Evolutionary conservation across 768 basidiomycete species (phyloP).

Genomic region (Amyloporia xantha): DNA sequence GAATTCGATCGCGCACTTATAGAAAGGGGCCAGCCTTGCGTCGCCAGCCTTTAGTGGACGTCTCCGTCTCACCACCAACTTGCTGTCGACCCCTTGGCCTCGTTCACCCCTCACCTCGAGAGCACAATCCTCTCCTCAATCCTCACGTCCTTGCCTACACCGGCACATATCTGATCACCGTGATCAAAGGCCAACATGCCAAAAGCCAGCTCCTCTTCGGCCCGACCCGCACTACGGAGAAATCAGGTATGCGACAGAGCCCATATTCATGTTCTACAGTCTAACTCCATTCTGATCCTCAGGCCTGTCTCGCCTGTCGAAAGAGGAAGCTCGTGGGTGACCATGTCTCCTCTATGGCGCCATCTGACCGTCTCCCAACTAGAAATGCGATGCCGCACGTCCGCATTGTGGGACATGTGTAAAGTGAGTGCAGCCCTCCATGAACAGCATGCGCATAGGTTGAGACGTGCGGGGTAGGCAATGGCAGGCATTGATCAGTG

Average conservation of each 20-base stretch:
- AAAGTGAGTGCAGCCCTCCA: slow-evolving; percentile 44
- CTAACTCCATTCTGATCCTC: too few species aligned
- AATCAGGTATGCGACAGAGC: slow-evolving; percentile 56
- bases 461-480: slow-evolving; percentile 39
- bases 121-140: too few species aligned
- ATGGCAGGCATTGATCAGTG: slow-evolving; percentile 76
- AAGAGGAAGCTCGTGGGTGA: slow-evolving; percentile 72
- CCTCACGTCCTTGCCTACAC: not conserved
- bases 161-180: not conserved
- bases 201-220: slow-evolving; percentile 44
- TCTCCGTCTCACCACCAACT: too few species aligned
- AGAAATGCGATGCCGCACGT: slow-evolving; percentile 88
- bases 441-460: not conserved
- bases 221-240: slow-evolving; percentile 64
- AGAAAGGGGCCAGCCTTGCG: too few species aligned
- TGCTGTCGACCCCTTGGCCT: too few species aligned
- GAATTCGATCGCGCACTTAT: too few species aligned
- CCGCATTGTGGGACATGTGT: slow-evolving; percentile 83
- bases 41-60: too few species aligned
- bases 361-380: slow-evolving; percentile 6
- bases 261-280: slow-evolving; percentile 3
- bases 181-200: slow-evolving; percentile 44
- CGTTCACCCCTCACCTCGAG: too few species aligned
- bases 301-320: slow-evolving; percentile 81
- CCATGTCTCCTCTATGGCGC: not conserved